Evolutionary conservation across 441 rosid species (phyloP).

Genomic region (Theobroma grandiflorum): DNA sequence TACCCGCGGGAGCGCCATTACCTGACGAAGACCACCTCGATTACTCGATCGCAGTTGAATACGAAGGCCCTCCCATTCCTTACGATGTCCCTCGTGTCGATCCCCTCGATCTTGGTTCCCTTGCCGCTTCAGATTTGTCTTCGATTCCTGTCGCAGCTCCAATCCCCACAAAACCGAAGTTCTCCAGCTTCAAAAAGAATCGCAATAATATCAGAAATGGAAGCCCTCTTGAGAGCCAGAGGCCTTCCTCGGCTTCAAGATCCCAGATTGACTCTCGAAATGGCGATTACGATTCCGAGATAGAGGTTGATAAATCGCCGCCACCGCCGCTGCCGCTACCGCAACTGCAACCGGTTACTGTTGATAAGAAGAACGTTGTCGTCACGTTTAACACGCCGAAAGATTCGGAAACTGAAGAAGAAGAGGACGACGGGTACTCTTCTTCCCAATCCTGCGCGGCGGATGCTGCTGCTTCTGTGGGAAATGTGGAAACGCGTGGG

Average conservation of each 20-base stretch:
- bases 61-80: conserved; percentile 58
- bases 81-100: conserved; percentile 54
- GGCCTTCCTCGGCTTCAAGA: conserved; percentile 23
- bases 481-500: not conserved
- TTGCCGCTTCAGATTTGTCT: conserved; percentile 28
- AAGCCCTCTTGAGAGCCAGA: conserved; percentile 10
- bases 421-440: conserved; percentile 36
- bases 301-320: conserved; percentile 1
- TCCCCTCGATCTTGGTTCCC: conserved; percentile 42
- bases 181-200: conserved; percentile 35
- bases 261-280: conserved; percentile 19
- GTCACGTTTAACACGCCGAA: conserved; percentile 49
- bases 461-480: conserved; percentile 12
- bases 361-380: conserved; percentile 34
- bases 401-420: conserved; percentile 34
- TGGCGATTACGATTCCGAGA: conserved; percentile 25
- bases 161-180: conserved; percentile 23
- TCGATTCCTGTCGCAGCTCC: conserved; percentile 45
- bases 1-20: conserved; percentile 62
- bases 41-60: conserved; percentile 63
- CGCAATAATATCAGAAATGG: conserved; percentile 11
- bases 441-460: conserved; percentile 22
- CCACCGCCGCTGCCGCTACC: not conserved
- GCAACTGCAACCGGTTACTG: conserved; percentile 6
- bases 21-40: conserved; percentile 67